Evolutionary conservation across 129 eudicot species (phyloP).

Genomic region (Rutidosis leptorrhynchoides): DNA sequence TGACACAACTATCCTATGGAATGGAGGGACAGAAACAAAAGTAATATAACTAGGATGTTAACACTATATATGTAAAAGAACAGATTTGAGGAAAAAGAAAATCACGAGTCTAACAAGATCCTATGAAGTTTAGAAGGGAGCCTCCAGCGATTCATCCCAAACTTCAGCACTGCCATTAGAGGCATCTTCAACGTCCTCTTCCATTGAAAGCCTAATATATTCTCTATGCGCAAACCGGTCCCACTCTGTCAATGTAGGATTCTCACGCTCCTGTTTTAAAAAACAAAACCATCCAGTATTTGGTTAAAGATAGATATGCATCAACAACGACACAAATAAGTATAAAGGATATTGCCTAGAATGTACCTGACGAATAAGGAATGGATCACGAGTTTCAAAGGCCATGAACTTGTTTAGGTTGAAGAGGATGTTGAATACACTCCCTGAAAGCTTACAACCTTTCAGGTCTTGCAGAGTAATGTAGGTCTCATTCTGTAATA

Average conservation of each 20-base stretch:
- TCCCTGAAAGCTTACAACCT: conserved; percentile 45
- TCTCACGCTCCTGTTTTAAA: conserved; percentile 79
- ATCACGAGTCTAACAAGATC: no score
- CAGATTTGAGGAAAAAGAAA: no score
- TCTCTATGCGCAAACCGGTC: no score
- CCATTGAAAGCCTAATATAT: conserved; percentile 93
- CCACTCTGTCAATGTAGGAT: conserved; percentile 69
- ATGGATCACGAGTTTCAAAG: conserved; percentile 65
- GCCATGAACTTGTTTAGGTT: conserved; percentile 68
- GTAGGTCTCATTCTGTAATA: no score
- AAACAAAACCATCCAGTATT: no score
- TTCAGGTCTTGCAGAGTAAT: no score
- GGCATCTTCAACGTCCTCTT: conserved; percentile 94
- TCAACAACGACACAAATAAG: no score
- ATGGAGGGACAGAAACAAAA: no score
- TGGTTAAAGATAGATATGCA: conserved; percentile 6
- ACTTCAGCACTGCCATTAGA: conserved; percentile 96
- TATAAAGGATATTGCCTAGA: no score
- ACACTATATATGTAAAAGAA: no score
- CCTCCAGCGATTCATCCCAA: conserved; percentile 99
- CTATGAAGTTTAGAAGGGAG: conserved; percentile 72
- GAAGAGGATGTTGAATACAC: conserved; percentile 54
- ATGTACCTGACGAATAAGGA: conserved; percentile 73
- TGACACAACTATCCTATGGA: no score
- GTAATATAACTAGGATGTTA: no score